phyloP scores from a whole-genome alignment of 2,329 filamentous ascomycete genomes.

The Neopestalotiopsis sp. region DNA sequence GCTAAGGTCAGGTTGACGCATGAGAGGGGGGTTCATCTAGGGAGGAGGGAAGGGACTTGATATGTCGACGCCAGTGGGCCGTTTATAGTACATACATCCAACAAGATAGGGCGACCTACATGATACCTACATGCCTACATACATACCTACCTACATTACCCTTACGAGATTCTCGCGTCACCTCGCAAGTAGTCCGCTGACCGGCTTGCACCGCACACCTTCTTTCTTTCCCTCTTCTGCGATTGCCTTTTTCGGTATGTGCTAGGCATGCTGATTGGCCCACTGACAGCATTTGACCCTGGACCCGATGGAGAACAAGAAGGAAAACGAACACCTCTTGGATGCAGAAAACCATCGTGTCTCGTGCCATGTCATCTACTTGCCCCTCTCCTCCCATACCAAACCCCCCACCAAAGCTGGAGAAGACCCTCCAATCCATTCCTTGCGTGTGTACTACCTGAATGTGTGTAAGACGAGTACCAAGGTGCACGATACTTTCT shows the following conservation, averaged over 20 bases:
- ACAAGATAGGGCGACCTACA: neutral
- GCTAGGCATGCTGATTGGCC: slow-evolving; percentile 7
- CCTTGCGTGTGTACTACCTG: too few species aligned
- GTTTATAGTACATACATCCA: neutral
- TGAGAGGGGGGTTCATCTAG: neutral
- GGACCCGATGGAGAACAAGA: neutral
- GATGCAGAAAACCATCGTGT: too few species aligned
- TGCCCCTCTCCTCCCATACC: too few species aligned
- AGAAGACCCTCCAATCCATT: too few species aligned
- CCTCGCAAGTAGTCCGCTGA: neutral
- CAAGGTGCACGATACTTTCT: too few species aligned
- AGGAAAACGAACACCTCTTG: too few species aligned
- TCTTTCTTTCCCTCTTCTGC: neutral
- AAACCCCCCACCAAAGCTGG: too few species aligned
- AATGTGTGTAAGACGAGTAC: too few species aligned
- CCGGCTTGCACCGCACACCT: neutral
- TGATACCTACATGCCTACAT: neutral
- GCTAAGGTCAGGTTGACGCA: slow-evolving; percentile 5
- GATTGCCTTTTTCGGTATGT: slow-evolving; percentile 15
- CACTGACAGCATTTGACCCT: neutral
- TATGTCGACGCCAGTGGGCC: slow-evolving; percentile 6
- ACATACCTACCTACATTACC: neutral
- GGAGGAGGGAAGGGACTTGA: neutral
- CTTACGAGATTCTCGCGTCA: neutral
- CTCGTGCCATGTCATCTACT: too few species aligned